phyloP scores from a whole-genome alignment of 495 filamentous ascomycete genomes.

The Venustampulla echinocandica region DNA sequence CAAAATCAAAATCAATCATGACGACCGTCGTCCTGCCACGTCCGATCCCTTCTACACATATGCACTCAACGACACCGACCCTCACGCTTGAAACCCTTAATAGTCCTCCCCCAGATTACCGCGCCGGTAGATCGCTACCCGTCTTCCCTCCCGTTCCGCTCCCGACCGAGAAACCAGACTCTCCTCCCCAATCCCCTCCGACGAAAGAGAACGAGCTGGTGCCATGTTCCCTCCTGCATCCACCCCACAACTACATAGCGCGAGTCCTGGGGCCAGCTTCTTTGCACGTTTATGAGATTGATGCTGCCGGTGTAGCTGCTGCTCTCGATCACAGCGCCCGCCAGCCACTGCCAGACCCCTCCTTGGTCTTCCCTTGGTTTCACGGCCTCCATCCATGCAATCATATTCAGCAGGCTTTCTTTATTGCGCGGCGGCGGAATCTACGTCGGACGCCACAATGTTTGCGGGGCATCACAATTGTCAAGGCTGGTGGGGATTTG shows the following conservation, averaged over 20 bases:
- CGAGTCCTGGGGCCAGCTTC: constrained; percentile 46
- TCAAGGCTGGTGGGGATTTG: constrained; percentile 83
- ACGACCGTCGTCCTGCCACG: constrained; percentile 45
- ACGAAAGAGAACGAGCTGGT: constrained; percentile 42
- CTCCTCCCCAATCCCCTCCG: constrained; percentile 57
- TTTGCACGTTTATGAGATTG: constrained; percentile 68
- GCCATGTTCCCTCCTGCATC: constrained; percentile 62
- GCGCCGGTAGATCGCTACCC: constrained; percentile 50
- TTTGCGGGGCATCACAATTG: constrained; percentile 71
- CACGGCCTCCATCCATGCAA: constrained; percentile 91
- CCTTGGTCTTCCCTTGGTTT: constrained; percentile 89
- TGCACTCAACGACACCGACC: constrained; percentile 39
- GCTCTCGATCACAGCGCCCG: constrained; percentile 66
- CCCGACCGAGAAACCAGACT: constrained; percentile 50
- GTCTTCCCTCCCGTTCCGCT: constrained; percentile 71
- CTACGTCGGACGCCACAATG: constrained; percentile 68
- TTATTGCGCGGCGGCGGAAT: constrained; percentile 64
- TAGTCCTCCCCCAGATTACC: constrained; percentile 57
- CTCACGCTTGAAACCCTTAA: constrained; percentile 41
- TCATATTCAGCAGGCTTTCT: constrained; percentile 81
- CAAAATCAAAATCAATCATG: too few species aligned
- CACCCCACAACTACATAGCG: constrained; percentile 52
- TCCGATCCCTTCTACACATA: constrained; percentile 33
- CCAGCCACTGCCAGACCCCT: constrained; percentile 74
- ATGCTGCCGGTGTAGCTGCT: constrained; percentile 54